phyloP scores from a whole-genome alignment of 164 flowering plant species.

The Annona squamosa region DNA sequence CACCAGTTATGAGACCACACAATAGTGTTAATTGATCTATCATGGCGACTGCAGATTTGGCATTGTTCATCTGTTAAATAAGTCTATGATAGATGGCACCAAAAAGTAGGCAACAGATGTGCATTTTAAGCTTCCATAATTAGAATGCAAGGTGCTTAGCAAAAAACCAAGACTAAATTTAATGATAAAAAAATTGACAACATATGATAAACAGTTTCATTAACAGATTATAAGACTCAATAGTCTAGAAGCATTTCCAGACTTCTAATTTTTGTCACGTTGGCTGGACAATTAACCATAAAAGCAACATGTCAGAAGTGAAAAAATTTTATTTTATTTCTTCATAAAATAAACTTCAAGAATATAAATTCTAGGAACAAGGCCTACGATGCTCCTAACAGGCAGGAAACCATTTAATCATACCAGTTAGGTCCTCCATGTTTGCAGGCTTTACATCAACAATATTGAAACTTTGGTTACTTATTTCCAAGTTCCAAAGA shows the following conservation, averaged over 20 bases:
- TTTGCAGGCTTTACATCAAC: slow-evolving; percentile 98
- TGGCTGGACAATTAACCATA: not conserved
- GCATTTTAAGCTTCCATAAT: not conserved
- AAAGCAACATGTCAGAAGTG: not conserved
- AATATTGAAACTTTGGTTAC: slow-evolving; percentile 96
- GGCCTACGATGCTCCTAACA: not conserved
- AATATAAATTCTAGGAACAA: not conserved
- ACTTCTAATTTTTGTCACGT: not conserved
- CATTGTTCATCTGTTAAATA: too few species aligned
- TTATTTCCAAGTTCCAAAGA: slow-evolving; percentile 97
- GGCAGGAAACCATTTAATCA: not conserved
- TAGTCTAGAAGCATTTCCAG: not conserved
- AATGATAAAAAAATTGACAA: not conserved
- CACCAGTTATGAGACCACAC: too few species aligned
- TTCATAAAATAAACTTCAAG: not conserved
- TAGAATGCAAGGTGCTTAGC: not conserved
- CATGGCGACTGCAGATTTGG: too few species aligned
- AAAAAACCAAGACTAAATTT: not conserved
- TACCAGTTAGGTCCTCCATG: slow-evolving; percentile 99
- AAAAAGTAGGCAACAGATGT: not conserved
- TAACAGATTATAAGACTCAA: not conserved
- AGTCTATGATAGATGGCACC: too few species aligned
- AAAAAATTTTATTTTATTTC: too few species aligned
- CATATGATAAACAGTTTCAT: not conserved
- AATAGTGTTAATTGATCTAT: too few species aligned